Percentiles rank a stretch among this genome's conserved stretches.
phyloP scores from a whole-genome alignment of 306 rosid genomes.

The Sesbania bispinosa region DNA sequence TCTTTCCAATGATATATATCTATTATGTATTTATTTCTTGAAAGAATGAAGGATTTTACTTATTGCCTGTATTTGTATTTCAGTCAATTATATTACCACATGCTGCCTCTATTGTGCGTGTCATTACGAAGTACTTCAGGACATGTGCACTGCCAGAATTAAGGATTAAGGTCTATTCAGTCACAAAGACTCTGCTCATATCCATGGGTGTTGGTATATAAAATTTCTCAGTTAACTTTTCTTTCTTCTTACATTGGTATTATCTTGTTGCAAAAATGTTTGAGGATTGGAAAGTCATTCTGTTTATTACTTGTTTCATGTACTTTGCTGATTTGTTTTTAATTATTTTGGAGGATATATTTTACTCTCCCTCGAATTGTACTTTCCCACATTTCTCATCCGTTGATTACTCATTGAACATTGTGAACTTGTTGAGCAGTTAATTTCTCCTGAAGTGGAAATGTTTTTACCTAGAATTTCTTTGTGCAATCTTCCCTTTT shows the following conservation, averaged over 20 bases:
- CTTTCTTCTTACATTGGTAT: slow-evolving; percentile 11
- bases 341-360: neutral
- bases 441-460: no score
- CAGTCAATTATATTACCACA: slow-evolving; percentile 85
- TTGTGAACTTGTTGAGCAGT: neutral
- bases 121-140: slow-evolving; percentile 65
- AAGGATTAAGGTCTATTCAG: slow-evolving; percentile 70
- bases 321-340: neutral
- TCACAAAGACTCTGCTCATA: slow-evolving; percentile 56
- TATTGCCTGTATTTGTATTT: slow-evolving; percentile 33
- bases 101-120: slow-evolving; percentile 56
- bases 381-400: neutral
- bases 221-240: slow-evolving; percentile 26
- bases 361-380: neutral
- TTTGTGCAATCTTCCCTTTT: neutral
- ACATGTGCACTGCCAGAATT: slow-evolving; percentile 63
- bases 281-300: neutral
- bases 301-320: neutral
- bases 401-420: neutral
- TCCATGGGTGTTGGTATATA: slow-evolving; percentile 84
- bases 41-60: slow-evolving; percentile 13
- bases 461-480: neutral
- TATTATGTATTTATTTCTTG: slow-evolving; percentile 18
- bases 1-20: no score
- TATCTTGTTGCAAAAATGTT: slow-evolving; percentile 10